Conservation (phyloP, 2,329 filamentous ascomycete genomes). For the Leptographium procerum region DNA sequence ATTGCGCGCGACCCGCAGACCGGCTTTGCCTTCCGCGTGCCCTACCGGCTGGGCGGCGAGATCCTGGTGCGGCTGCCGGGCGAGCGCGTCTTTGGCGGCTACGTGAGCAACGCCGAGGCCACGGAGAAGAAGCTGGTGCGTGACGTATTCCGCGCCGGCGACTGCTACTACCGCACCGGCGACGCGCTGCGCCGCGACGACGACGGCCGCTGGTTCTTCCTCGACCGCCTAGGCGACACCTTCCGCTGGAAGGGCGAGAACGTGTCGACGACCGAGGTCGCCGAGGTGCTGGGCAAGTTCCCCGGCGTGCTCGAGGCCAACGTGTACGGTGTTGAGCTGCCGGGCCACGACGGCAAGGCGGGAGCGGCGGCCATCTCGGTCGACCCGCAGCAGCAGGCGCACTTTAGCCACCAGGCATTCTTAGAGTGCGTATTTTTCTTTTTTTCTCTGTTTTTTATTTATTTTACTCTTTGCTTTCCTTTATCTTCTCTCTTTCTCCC, state of each 20-base stretch:
- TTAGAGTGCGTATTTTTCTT: constrained; percentile 28
- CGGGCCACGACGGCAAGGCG: constrained; percentile 71
- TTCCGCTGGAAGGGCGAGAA: constrained; percentile 78
- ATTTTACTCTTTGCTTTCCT: too few relatives aligned
- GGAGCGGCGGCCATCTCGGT: constrained; percentile 46
- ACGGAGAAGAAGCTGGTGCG: constrained; percentile 54
- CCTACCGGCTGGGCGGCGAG: constrained; percentile 62
- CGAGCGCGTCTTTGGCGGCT: constrained; percentile 53
- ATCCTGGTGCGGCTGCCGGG: constrained; percentile 54
- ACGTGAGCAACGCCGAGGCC: constrained; percentile 56
- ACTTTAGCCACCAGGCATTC: constrained; percentile 50
- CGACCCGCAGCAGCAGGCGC: constrained; percentile 9
- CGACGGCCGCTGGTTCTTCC: constrained; percentile 59
- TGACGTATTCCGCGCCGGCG: constrained; percentile 55
- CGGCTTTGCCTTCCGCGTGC: constrained; percentile 51
- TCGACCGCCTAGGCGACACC: constrained; percentile 61
- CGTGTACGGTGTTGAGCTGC: constrained; percentile 72
- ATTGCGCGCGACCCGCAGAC: constrained; percentile 55
- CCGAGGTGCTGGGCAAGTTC: constrained; percentile 58
- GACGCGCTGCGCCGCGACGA: constrained; percentile 50
- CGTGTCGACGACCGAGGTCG: constrained; percentile 70
- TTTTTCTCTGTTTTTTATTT: neutral
- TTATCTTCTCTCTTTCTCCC: too few relatives aligned
- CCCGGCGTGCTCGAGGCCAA: constrained; percentile 64
- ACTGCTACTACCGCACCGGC: constrained; percentile 57